Conservation (phyloP, 176 grass and related monocot genomes). For the Coix lacrymajobi region DNA sequence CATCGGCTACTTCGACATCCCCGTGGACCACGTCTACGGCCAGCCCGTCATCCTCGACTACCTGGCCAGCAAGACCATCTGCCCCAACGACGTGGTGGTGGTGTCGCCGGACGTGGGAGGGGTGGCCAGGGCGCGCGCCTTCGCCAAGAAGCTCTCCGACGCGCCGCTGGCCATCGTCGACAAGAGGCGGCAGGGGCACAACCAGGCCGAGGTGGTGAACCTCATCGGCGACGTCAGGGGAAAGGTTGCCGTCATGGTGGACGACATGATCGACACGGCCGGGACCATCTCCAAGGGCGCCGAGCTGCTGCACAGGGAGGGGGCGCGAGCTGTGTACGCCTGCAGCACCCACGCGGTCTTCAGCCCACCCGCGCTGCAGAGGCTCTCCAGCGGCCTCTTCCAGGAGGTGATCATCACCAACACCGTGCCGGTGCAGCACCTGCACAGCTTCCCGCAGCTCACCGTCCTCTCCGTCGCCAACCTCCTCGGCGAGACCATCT, state of each 20-base stretch:
- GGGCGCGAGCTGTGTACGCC: constrained; percentile 68
- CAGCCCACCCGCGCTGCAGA: constrained; percentile 63
- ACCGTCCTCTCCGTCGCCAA: constrained; percentile 77
- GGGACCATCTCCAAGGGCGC: constrained; percentile 70
- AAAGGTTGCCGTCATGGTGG: constrained; percentile 69
- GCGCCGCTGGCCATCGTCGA: constrained; percentile 73
- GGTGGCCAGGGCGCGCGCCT: constrained; percentile 66
- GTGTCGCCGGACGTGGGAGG: constrained; percentile 82
- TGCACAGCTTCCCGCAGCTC: constrained; percentile 61
- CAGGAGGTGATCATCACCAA: constrained; percentile 92
- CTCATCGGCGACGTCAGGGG: constrained; percentile 68
- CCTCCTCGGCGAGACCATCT: constrained; percentile 76
- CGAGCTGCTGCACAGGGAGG: constrained; percentile 67
- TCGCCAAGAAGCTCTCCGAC: constrained; percentile 82
- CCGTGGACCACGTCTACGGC: constrained; percentile 78
- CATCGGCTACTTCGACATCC: constrained; percentile 93
- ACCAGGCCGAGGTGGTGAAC: constrained; percentile 69
- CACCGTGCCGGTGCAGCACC: constrained; percentile 46
- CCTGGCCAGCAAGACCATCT: constrained; percentile 85
- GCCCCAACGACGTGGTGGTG: constrained; percentile 66
- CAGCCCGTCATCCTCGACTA: constrained; percentile 91
- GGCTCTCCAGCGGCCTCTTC: constrained; percentile 77
- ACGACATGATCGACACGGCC: constrained; percentile 77
- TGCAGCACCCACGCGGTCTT: constrained; percentile 87
- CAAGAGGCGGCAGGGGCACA: constrained; percentile 60